Conservation (phyloP, 176 grass and related monocot species). For the Secale cereale region DNA sequence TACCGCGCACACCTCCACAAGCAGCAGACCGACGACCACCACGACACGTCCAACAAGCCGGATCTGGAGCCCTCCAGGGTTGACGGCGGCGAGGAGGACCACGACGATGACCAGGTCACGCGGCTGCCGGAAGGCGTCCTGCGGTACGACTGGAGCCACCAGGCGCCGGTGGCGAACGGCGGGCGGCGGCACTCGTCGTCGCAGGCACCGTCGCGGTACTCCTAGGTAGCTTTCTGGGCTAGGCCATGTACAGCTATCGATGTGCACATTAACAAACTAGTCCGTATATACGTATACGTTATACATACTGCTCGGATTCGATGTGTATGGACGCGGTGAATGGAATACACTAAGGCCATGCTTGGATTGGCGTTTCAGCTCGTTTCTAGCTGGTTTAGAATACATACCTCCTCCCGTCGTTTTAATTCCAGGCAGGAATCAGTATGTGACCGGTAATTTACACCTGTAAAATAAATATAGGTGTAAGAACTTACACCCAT, state of each 20-base stretch:
- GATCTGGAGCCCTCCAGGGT: not conserved
- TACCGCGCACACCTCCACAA: slow-evolving; percentile 55
- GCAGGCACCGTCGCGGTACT: slow-evolving; percentile 7
- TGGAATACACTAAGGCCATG: too few relatives aligned
- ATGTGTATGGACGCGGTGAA: not conserved
- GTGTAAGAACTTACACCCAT: too few relatives aligned
- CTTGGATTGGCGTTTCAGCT: too few relatives aligned
- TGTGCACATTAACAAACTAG: not conserved
- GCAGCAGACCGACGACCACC: not conserved
- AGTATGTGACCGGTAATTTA: too few relatives aligned
- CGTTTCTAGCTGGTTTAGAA: too few relatives aligned
- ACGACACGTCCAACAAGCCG: not conserved
- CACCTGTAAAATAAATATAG: too few relatives aligned
- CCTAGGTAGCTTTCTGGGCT: not conserved
- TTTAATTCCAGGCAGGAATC: too few relatives aligned
- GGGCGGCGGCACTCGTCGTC: slow-evolving; percentile 31
- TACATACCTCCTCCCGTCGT: too few relatives aligned
- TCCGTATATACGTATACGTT: too few relatives aligned
- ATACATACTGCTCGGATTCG: not conserved
- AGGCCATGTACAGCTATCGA: not conserved
- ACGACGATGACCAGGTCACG: not conserved
- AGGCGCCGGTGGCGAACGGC: not conserved
- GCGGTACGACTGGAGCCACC: slow-evolving; percentile 7
- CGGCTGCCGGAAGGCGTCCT: not conserved
- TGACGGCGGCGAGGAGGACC: not conserved